These are phyloP conservation scores for Kalmusia sp. DNA, from an alignment of 2,329 filamentous ascomycete species.

Conservation along the genomic window DNA sequence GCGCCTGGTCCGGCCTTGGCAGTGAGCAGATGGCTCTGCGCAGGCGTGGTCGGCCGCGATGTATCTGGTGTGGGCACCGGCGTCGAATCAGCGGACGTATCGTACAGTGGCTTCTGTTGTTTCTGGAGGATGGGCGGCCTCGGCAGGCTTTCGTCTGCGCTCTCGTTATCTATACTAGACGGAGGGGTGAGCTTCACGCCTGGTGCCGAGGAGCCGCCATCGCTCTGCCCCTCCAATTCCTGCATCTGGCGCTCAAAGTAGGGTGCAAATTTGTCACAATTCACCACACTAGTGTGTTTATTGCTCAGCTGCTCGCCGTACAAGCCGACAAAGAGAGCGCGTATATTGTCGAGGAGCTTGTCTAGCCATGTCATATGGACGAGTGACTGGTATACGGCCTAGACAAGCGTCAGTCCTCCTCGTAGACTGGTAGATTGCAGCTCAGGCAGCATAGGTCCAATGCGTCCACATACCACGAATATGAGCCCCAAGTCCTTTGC, in stretches of 20 bases:
- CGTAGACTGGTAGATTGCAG: neutral
- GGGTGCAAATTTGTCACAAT: constrained; percentile 79
- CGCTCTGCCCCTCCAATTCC: constrained; percentile 72
- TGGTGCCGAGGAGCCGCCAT: constrained; percentile 34
- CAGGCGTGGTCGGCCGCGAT: constrained; percentile 81
- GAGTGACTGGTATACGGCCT: constrained; percentile 97
- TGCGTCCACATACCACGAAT: constrained; percentile 75
- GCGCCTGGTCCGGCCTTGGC: constrained; percentile 76
- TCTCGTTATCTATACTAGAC: constrained; percentile 57
- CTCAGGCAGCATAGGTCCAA: neutral
- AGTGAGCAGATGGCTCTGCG: constrained; percentile 70
- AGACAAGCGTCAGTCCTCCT: constrained; percentile 10
- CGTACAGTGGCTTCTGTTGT: constrained; percentile 41
- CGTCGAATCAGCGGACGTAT: constrained; percentile 70
- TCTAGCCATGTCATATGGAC: constrained; percentile 97
- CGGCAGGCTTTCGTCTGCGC: constrained; percentile 59
- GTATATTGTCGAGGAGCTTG: constrained; percentile 93
- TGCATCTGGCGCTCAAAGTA: constrained; percentile 94
- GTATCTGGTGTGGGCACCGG: constrained; percentile 74
- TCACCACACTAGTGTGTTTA: constrained; percentile 76
- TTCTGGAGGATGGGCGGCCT: constrained; percentile 60
- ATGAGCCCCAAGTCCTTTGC: constrained; percentile 93
- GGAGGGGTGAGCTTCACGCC: constrained; percentile 60
- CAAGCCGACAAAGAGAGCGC: constrained; percentile 86
- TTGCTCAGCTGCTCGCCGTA: constrained; percentile 89